A percentile compares a stretch with the other conserved stretches of the same genome.
Evolutionary conservation across 2,329 filamentous ascomycete genomes (phyloP).

Genomic region (Tolypocladium tropicale): DNA sequence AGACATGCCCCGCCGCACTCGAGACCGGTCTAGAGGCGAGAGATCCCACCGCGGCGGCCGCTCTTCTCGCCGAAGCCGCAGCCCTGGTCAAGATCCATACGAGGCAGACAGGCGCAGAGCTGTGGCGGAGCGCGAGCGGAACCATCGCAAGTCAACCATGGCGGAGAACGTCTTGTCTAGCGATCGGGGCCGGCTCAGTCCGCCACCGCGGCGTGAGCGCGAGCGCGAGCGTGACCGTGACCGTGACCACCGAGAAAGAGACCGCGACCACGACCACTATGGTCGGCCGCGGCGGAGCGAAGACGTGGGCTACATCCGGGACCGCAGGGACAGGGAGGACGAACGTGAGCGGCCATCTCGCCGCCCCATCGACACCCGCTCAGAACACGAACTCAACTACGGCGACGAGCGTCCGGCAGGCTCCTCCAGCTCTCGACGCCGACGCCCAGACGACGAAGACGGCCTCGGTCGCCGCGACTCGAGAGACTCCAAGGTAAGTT

Average conservation of each 20-base stretch:
- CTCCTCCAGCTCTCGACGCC: conserved; percentile 57
- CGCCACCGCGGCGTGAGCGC: conserved; percentile 29
- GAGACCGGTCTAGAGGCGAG: conserved; percentile 49
- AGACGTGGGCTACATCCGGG: conserved; percentile 43
- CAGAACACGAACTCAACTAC: conserved; percentile 83
- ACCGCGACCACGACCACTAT: conserved; percentile 17
- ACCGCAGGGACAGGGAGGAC: conserved; percentile 78
- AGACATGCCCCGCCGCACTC: conserved; percentile 49
- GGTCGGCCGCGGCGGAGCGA: conserved; percentile 11
- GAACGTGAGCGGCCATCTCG: conserved; percentile 84
- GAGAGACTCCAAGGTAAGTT: conserved; percentile 55
- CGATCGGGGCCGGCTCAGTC: conserved; percentile 37
- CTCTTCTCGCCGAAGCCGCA: conserved; percentile 60
- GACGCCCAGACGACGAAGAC: conserved; percentile 69
- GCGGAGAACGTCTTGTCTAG: conserved; percentile 50
- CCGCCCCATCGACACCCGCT: conserved; percentile 64
- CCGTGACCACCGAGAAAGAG: conserved; percentile 31
- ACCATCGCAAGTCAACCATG: conserved; percentile 72
- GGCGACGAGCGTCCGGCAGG: conserved; percentile 60
- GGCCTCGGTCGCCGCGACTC: conserved; percentile 54
- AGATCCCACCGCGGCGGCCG: conserved; percentile 51
- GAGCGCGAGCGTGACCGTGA: conserved; percentile 33
- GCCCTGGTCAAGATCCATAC: conserved; percentile 87
- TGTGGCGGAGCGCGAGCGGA: conserved; percentile 86
- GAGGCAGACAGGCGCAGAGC: conserved; percentile 92